A percentile compares a stretch with the other conserved stretches of the same genome.
phyloP scores from a whole-genome alignment of 2,329 filamentous ascomycete species.

The Fusarium poae region DNA sequence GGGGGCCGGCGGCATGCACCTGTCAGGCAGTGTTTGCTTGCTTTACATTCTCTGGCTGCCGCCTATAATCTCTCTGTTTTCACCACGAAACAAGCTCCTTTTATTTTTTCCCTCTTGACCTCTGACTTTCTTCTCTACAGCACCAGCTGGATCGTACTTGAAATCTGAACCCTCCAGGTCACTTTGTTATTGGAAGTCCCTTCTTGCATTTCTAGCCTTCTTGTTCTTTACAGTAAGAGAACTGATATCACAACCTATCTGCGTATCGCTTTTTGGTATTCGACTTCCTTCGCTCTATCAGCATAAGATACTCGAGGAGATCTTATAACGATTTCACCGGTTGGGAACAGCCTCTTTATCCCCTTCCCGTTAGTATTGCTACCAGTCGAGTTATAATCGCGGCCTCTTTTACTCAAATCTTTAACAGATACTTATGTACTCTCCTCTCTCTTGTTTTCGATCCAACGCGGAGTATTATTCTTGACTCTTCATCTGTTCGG shows the following conservation, averaged over 20 bases:
- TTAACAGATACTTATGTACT: not conserved
- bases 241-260: not conserved
- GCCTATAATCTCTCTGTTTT: not conserved
- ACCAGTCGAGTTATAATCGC: not conserved
- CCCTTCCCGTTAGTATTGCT: no score
- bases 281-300: not conserved
- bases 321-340: not conserved
- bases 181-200: not conserved
- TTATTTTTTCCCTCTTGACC: not conserved
- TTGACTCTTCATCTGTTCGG: not conserved
- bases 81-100: not conserved
- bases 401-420: not conserved
- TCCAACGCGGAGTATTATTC: not conserved
- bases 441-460: not conserved
- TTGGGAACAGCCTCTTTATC: no score
- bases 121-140: not conserved
- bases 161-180: not conserved
- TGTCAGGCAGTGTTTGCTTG: constrained; percentile 29
- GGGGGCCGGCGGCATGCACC: constrained; percentile 1
- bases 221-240: not conserved
- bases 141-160: not conserved
- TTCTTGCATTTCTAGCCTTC: not conserved
- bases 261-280: not conserved
- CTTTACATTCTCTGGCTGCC: constrained; percentile 1
- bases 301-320: not conserved